These are phyloP conservation scores for Candida endomychidarum DNA, from an alignment of 805 yeast genomes.

Conservation along the genomic window DNA sequence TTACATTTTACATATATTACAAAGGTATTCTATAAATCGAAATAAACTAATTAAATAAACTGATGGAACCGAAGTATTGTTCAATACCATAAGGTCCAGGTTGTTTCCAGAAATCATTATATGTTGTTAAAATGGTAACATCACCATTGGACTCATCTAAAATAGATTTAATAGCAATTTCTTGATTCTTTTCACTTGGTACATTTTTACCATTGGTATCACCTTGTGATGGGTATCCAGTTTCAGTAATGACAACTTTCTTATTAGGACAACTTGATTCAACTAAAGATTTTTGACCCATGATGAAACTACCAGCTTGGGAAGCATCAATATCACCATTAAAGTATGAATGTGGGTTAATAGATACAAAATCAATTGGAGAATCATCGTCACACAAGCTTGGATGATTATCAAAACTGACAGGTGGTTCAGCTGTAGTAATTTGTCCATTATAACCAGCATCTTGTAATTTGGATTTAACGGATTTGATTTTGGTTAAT, in stretches of 20 bases:
- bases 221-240: constrained; percentile 87
- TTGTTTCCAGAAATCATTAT: constrained; percentile 79
- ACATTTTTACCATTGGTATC: constrained; percentile 66
- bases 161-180: constrained; percentile 63
- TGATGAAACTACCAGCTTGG: constrained; percentile 69
- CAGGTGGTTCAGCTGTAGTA: constrained; percentile 92
- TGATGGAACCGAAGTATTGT: constrained; percentile 76
- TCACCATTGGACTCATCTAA: constrained; percentile 57
- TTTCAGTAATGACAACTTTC: constrained; percentile 69
- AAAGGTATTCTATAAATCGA: constrained; percentile 6
- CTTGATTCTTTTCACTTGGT: constrained; percentile 71
- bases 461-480: constrained; percentile 52
- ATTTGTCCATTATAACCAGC: constrained; percentile 79
- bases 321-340: constrained; percentile 60
- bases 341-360: constrained; percentile 86
- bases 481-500: constrained; percentile 60
- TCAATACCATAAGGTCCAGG: constrained; percentile 86
- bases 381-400: constrained; percentile 60
- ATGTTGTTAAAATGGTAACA: constrained; percentile 75
- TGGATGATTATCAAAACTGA: constrained; percentile 60
- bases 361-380: constrained; percentile 78
- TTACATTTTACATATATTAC: constrained; percentile 3
- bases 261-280: constrained; percentile 54
- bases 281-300: constrained; percentile 59
- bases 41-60: constrained; percentile 25